A percentile compares a stretch with the other conserved stretches of the same genome.
Conservation (phyloP, 768 basidiomycete genomes). For the Tephrocybe sp. region DNA sequence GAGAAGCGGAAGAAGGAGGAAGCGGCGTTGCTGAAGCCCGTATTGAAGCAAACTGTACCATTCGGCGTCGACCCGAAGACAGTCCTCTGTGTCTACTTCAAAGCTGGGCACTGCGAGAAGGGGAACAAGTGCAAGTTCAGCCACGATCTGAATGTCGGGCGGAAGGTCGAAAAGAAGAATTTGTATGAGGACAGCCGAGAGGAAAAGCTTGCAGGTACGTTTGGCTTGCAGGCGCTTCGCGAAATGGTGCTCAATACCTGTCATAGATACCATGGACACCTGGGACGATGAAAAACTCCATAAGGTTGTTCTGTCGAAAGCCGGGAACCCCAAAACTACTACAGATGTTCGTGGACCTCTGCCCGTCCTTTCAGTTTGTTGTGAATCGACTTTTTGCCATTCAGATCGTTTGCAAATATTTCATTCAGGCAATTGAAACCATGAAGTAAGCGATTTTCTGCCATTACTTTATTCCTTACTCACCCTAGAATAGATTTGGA, state of each 20-base stretch:
- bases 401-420: constrained; percentile 97
- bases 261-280: constrained; percentile 90
- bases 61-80: constrained; percentile 98
- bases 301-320: constrained; percentile 83
- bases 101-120: constrained; percentile 92
- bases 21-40: constrained; percentile 78
- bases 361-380: neutral
- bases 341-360: constrained; percentile 69
- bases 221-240: neutral
- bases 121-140: constrained; percentile 97
- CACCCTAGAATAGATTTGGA: constrained; percentile 55
- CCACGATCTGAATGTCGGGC: constrained; percentile 84
- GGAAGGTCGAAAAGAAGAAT: constrained; percentile 95
- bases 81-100: constrained; percentile 88
- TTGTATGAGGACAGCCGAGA: constrained; percentile 87
- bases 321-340: constrained; percentile 87
- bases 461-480: neutral
- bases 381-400: neutral
- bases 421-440: constrained; percentile 93
- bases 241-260: neutral
- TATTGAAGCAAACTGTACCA: constrained; percentile 82
- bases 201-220: constrained; percentile 72
- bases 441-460: constrained; percentile 55
- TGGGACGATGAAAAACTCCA: constrained; percentile 97
- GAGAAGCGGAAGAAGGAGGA: constrained; percentile 86